Conservation (phyloP, 192 early-diverging fungal genomes). For the Linderina pennispora region DNA sequence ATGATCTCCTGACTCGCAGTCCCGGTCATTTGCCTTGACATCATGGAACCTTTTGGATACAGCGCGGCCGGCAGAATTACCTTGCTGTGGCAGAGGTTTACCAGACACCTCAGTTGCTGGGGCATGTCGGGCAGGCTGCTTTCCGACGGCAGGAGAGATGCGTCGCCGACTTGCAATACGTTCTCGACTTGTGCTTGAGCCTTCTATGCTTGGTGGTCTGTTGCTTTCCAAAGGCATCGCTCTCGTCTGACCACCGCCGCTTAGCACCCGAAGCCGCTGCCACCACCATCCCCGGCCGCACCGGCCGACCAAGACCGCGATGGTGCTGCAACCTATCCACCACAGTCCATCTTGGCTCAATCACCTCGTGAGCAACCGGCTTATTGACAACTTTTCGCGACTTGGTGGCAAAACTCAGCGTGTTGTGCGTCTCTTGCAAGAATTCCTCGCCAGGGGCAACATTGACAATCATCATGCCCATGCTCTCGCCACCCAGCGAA, state of each 20-base stretch:
- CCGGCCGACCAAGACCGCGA: slow-evolving; percentile 11
- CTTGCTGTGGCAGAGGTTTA: slow-evolving; percentile 16
- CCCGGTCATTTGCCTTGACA: slow-evolving; percentile 10
- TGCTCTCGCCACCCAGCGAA: slow-evolving; percentile 55
- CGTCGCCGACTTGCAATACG: slow-evolving; percentile 1
- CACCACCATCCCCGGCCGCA: slow-evolving; percentile 7
- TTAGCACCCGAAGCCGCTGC: slow-evolving; percentile 4
- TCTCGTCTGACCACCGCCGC: slow-evolving; percentile 29
- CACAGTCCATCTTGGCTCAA: slow-evolving; percentile 30
- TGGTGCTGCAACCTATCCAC: slow-evolving; percentile 32
- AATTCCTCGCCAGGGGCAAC: slow-evolving; percentile 51
- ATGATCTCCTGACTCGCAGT: slow-evolving; percentile 36
- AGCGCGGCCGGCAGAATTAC: slow-evolving; percentile 15
- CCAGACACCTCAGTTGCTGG: no score
- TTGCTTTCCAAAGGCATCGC: neutral
- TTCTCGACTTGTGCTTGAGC: neutral
- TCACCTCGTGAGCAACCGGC: slow-evolving; percentile 39
- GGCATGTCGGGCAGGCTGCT: neutral
- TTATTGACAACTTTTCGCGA: slow-evolving; percentile 59
- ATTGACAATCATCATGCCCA: slow-evolving; percentile 65
- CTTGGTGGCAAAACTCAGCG: slow-evolving; percentile 60
- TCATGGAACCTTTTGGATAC: slow-evolving; percentile 13
- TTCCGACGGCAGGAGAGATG: neutral
- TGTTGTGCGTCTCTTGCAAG: slow-evolving; percentile 51
- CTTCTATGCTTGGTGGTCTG: neutral